phyloP scores from a whole-genome alignment of 768 basidiomycete genomes.

The Amanita fuliginea region DNA sequence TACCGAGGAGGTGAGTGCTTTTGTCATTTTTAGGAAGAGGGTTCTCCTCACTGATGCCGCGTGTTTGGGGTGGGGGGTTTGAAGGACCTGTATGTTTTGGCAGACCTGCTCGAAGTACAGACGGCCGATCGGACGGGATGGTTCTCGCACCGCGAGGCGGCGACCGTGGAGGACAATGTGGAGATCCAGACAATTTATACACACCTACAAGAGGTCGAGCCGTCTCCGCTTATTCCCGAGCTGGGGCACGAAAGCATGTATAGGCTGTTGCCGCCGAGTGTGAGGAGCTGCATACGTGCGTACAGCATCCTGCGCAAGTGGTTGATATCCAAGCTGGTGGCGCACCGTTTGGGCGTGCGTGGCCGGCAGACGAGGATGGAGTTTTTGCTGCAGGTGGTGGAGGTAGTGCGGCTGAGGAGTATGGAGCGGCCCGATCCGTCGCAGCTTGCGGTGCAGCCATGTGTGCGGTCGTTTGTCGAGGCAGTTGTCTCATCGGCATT shows the following conservation, averaged over 20 bases:
- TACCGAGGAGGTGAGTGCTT: constrained; percentile 52
- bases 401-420: constrained; percentile 58
- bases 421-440: constrained; percentile 26
- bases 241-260: constrained; percentile 60
- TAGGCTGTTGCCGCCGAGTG: constrained; percentile 61
- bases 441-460: constrained; percentile 43
- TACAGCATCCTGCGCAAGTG: constrained; percentile 72
- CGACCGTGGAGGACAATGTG: constrained; percentile 44
- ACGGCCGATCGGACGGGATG: constrained; percentile 71
- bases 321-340: constrained; percentile 59
- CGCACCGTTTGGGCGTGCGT: constrained; percentile 51
- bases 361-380: constrained; percentile 66
- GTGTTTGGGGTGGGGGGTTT: not conserved
- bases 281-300: constrained; percentile 69
- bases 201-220: constrained; percentile 61
- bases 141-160: constrained; percentile 53
- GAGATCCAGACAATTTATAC: constrained; percentile 75
- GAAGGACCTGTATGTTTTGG: constrained; percentile 69
- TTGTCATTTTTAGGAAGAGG: constrained; percentile 3
- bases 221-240: constrained; percentile 63
- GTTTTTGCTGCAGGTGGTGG: constrained; percentile 56
- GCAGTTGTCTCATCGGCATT: constrained; percentile 66
- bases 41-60: not conserved
- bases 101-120: constrained; percentile 75
- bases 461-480: constrained; percentile 74